A percentile compares a stretch with the other conserved stretches of the same genome.
Evolutionary conservation across 352 stramenopile genomes (phyloP).

Genomic region (Globisporangium rhizosaccharum): DNA sequence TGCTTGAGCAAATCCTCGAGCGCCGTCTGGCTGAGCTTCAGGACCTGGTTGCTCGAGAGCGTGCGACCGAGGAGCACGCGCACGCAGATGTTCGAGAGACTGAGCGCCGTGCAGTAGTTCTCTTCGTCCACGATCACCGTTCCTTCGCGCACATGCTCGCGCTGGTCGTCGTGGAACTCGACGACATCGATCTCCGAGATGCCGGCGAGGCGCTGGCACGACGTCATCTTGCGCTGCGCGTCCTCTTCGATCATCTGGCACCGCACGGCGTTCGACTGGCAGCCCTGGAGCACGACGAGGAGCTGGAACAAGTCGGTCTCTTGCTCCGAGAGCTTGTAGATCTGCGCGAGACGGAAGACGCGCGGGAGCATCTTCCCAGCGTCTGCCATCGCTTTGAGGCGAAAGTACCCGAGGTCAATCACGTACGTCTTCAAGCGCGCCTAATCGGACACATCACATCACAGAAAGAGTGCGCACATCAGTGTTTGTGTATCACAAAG

Average conservation of each 20-base stretch:
- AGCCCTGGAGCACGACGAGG: conserved; percentile 77
- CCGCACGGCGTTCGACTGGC: conserved; percentile 78
- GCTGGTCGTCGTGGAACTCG: conserved; percentile 81
- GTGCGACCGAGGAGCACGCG: conserved; percentile 68
- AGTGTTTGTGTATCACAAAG: not conserved
- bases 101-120: conserved; percentile 74
- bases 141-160: conserved; percentile 85
- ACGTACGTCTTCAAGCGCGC: conserved; percentile 56
- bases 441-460: not conserved
- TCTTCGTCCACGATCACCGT: conserved; percentile 80
- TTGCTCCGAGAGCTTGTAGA: conserved; percentile 65
- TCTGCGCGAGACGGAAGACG: conserved; percentile 68
- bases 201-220: conserved; percentile 65
- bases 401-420: conserved; percentile 41
- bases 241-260: conserved; percentile 86
- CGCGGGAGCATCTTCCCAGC: conserved; percentile 36
- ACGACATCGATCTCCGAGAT: conserved; percentile 86
- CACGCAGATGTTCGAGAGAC: conserved; percentile 77
- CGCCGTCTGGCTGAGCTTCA: conserved; percentile 85
- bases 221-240: conserved; percentile 62
- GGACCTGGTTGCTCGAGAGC: conserved; percentile 72
- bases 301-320: conserved; percentile 79
- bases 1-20: conserved; percentile 70
- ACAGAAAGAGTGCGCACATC: not conserved
- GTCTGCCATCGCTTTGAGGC: conserved; percentile 37